Evolutionary conservation across 2,329 filamentous ascomycete genomes (phyloP), one percentile per base, ranked within the genome.

Genomic region (Neonectria neomacrospora): DNA sequence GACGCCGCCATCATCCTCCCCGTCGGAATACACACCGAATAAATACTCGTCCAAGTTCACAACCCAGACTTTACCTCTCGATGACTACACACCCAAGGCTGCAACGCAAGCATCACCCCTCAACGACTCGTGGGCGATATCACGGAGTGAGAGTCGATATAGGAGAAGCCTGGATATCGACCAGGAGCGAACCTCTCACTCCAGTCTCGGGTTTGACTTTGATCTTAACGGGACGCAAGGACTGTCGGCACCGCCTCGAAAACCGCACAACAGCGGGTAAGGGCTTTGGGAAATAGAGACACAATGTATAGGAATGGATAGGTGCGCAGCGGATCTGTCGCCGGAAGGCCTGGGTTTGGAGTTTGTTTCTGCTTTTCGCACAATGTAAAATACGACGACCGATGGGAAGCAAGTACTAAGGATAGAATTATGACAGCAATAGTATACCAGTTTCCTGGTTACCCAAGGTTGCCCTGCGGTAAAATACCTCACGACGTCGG

Each of bases 181-280:
- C 3, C 55, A 37, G 3, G 65, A 61, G 1, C 48, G 63, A 34
- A 23, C 22, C 3, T 67, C 65, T 12, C 70, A 72, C 7, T 67
- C 70, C 1, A 64, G 63, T 34, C 56, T 63, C n/a, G 70, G 67
- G 1, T 53, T 72, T n/a, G 68, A 71, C 42, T 53, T 72, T 50
- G 70, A 72, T 23, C 63, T 58, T 8, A 68, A 67, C 28, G 47
- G 57, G n/a, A 59, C 67, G 37, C 70, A 72, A 30, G 70, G 70
- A 44, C 52, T 72, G 37, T 71, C 68, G 16, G 70, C 70, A 42
- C 70, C 70, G 47, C 70, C 70, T 20, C 59, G 47, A 2, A 50
- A 28, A n/a, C 10, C 12, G 14, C 37, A 20, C 10, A 1, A 41
- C 7, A 41, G 37, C 2, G 37, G 37, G 11, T 41, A 41, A 20